A percentile compares a stretch with the other conserved stretches of the same genome.
Evolutionary conservation across 495 filamentous ascomycete genomes (phyloP).

Genomic region (Jackrogersella minutella): DNA sequence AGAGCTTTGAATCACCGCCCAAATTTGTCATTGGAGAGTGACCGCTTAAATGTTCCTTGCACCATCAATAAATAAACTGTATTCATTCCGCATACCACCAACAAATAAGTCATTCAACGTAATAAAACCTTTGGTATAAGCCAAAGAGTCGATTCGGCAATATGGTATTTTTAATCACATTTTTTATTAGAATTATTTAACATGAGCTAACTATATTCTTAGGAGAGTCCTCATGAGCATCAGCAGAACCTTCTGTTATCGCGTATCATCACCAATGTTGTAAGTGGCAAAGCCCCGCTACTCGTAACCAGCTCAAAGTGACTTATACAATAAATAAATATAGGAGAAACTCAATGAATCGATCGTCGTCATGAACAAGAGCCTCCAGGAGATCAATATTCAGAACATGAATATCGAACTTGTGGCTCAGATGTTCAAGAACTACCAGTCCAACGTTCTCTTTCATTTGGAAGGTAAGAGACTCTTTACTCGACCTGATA

Average conservation of each 20-base stretch:
- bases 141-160: conserved; percentile 11
- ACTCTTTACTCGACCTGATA: not conserved
- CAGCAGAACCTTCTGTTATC: conserved; percentile 93
- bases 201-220: conserved; percentile 19
- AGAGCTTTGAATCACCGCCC: not conserved
- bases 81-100: not conserved
- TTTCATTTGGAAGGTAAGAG: conserved; percentile 93
- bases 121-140: not conserved
- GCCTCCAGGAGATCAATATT: conserved; percentile 95
- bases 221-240: conserved; percentile 98
- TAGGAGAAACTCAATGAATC: conserved; percentile 99
- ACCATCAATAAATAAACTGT: too few relatives aligned
- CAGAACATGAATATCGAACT: conserved; percentile 98
- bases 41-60: not conserved
- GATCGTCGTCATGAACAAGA: conserved; percentile 89
- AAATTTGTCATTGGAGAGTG: not conserved
- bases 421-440: conserved; percentile 99
- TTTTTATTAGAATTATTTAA: not conserved
- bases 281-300: conserved; percentile 55
- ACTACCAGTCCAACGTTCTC: conserved; percentile 96
- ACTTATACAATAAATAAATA: conserved; percentile 6
- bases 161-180: conserved; percentile 27
- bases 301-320: conserved; percentile 19
- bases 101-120: too few relatives aligned
- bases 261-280: conserved; percentile 96